Evolutionary conservation across 192 early-diverging fungal species (phyloP).

Genomic region (Rhizophagus sp.): DNA sequence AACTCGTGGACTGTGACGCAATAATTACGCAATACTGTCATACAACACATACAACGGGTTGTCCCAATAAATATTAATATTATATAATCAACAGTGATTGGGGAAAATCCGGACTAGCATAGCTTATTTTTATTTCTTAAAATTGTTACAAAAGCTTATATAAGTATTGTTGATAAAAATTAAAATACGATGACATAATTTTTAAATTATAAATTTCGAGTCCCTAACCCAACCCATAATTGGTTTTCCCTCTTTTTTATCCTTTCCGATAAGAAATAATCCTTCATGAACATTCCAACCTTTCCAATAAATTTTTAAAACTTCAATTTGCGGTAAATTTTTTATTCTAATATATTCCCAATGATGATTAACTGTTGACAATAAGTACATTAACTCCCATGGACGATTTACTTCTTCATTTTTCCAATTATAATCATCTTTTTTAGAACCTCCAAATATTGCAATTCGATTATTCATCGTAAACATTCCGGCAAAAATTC

Average conservation of each 20-base stretch:
- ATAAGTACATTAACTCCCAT: neutral
- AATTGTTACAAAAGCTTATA: no score
- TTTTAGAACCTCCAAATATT: neutral
- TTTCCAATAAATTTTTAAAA: neutral
- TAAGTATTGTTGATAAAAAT: no score
- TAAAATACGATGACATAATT: no score
- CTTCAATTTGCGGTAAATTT: neutral
- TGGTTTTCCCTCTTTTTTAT: neutral
- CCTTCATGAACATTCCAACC: neutral
- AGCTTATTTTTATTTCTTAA: no score
- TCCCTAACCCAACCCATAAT: neutral
- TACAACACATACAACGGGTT: no score
- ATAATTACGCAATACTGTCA: no score
- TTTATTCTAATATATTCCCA: neutral
- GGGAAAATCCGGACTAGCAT: no score
- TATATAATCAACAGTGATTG: no score
- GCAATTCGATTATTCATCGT: neutral
- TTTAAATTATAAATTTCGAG: no score
- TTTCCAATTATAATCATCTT: neutral
- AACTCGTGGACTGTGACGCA: no score
- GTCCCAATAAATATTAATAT: no score
- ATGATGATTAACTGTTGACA: neutral
- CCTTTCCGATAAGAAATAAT: slow-evolving; percentile 1
- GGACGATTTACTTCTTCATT: neutral
- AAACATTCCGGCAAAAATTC: neutral